Evolutionary conservation across 148 eudicot genomes (phyloP).

Genomic region (Spergularia bocconei): DNA sequence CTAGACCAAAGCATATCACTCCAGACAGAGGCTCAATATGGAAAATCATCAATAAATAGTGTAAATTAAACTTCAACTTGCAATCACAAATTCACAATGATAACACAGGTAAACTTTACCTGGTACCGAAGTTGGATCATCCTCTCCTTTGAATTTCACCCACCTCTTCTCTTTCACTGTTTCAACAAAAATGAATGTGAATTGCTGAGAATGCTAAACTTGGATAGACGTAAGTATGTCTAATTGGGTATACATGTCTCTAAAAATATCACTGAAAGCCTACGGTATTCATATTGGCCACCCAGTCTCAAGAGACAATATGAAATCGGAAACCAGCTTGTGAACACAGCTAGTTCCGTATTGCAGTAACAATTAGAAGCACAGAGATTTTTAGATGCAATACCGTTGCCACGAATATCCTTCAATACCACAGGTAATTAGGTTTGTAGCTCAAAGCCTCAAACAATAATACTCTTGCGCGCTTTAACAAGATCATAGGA

Average conservation of each 20-base stretch:
- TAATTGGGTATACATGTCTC: not conserved
- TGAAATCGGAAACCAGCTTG: no score
- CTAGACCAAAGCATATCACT: not conserved
- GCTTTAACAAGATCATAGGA: no score
- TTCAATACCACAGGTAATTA: no score
- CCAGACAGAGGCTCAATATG: not conserved
- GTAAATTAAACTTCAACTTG: not conserved
- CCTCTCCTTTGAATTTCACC: slow-evolving; percentile 81
- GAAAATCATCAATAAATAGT: not conserved
- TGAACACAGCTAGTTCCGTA: no score
- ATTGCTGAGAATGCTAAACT: not conserved
- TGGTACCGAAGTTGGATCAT: slow-evolving; percentile 88
- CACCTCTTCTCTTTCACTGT: slow-evolving; percentile 92
- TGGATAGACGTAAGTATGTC: not conserved
- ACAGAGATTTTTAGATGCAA: no score
- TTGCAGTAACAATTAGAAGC: no score
- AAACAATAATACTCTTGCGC: no score
- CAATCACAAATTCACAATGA: slow-evolving; percentile 1
- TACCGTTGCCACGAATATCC: no score
- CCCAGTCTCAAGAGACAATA: no score
- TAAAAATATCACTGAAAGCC: not conserved
- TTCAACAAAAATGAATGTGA: slow-evolving; percentile 18
- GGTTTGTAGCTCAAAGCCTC: no score
- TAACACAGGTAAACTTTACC: slow-evolving; percentile 39
- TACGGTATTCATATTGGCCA: not conserved